Conservation (phyloP, 78 protist species). For the Monosiga brevicollis region DNA sequence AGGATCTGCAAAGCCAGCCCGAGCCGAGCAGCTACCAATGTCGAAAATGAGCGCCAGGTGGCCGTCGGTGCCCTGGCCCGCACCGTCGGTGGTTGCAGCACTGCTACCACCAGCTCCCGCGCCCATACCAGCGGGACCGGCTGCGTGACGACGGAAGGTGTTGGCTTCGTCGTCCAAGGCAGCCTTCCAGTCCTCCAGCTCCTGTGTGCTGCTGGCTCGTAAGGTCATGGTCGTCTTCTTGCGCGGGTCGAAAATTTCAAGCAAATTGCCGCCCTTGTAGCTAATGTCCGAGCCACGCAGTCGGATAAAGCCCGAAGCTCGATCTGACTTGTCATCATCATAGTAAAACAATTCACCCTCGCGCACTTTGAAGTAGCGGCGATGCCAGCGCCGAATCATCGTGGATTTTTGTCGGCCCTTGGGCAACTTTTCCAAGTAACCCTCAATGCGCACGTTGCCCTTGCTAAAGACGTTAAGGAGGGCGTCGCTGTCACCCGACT, state of each 20-base stretch:
- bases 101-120: no score
- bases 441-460: background rate
- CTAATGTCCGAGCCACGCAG: background rate
- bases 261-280: background rate
- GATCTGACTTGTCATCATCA: background rate
- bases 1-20: background rate
- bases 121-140: no score
- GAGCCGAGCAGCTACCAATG: background rate
- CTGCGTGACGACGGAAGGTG: background rate
- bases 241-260: background rate
- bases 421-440: constrained; percentile 1
- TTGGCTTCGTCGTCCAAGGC: background rate
- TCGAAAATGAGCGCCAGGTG: background rate
- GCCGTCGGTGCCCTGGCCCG: background rate
- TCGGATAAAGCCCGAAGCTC: background rate
- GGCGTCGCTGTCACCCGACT: background rate
- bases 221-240: background rate
- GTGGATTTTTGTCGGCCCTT: background rate
- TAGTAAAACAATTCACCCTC: constrained; percentile 1
- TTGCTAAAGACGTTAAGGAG: background rate
- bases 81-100: no score
- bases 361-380: background rate
- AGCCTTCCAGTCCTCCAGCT: background rate
- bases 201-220: background rate
- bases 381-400: background rate